These are phyloP conservation scores for Teratosphaeria pseudoeucalypti DNA, from an alignment of 2,329 filamentous ascomycete species.

Conservation along the genomic window DNA sequence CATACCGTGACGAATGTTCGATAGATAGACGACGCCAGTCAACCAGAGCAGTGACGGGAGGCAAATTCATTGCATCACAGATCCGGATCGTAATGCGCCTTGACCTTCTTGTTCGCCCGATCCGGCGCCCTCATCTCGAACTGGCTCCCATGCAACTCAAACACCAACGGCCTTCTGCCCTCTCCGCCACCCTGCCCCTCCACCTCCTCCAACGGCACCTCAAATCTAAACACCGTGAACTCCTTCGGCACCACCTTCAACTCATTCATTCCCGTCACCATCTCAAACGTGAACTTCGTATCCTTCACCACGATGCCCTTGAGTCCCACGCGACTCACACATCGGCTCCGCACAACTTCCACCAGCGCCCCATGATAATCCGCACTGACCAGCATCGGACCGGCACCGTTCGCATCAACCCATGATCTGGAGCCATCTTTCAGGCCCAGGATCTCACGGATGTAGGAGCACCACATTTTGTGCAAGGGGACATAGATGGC, in stretches of 20 bases:
- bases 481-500: constrained; percentile 68
- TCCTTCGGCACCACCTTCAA: constrained; percentile 82
- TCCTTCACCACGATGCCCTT: constrained; percentile 83
- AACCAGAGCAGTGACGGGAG: not conserved
- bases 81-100: constrained; percentile 66
- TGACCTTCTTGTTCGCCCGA: constrained; percentile 84
- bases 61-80: constrained; percentile 59
- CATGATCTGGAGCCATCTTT: constrained; percentile 28
- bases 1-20: not conserved
- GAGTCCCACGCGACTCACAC: constrained; percentile 70
- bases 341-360: constrained; percentile 72
- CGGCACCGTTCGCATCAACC: constrained; percentile 51
- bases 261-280: constrained; percentile 61
- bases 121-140: constrained; percentile 76
- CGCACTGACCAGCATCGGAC: constrained; percentile 65
- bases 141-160: constrained; percentile 81
- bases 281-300: constrained; percentile 73
- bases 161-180: constrained; percentile 47
- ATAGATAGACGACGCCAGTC: not conserved
- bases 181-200: constrained; percentile 13
- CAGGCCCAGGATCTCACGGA: constrained; percentile 65
- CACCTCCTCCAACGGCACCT: constrained; percentile 44
- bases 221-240: constrained; percentile 72
- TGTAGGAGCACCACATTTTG: constrained; percentile 72
- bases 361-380: constrained; percentile 84